A percentile compares a stretch with the other conserved stretches of the same genome.
Conservation (phyloP, 2,329 filamentous ascomycete species). For the Cladosporium sp. region DNA sequence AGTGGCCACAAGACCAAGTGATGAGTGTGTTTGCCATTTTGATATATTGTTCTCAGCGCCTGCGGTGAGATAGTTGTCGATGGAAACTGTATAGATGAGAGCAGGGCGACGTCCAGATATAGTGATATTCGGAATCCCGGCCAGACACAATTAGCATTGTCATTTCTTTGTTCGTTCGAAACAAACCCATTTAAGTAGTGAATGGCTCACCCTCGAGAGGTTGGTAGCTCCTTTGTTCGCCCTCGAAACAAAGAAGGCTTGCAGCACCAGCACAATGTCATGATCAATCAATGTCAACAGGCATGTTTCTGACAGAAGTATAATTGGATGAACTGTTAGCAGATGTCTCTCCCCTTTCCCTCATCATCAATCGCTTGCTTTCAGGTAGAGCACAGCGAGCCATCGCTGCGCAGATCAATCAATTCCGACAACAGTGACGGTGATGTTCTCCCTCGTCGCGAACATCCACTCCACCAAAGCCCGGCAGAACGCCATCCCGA, state of each 20-base stretch:
- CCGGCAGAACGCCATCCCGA: neutral
- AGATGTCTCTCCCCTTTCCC: neutral
- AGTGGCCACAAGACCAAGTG: slow-evolving; percentile 13
- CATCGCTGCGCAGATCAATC: too few species aligned
- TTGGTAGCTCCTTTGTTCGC: neutral
- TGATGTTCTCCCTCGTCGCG: neutral
- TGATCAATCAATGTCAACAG: neutral
- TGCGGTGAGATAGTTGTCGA: neutral
- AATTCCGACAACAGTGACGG: neutral
- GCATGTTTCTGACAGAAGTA: neutral
- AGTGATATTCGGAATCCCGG: neutral
- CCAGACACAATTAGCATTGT: neutral
- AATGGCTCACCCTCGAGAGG: neutral
- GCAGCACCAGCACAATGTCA: neutral
- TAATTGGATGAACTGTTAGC: neutral
- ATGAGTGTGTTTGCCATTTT: slow-evolving; percentile 4
- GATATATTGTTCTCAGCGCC: slow-evolving; percentile 1
- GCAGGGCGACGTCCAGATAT: neutral
- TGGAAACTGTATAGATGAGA: neutral
- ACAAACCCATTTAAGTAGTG: neutral
- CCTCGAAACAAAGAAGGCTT: neutral
- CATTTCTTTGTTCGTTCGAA: neutral
- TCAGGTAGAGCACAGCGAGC: neutral
- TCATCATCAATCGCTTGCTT: neutral
- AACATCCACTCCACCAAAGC: neutral